Evolutionary conservation across 2,329 filamentous ascomycete genomes (phyloP), one percentile per base, ranked within the genome.

Genomic region (Fusarium sp.): DNA sequence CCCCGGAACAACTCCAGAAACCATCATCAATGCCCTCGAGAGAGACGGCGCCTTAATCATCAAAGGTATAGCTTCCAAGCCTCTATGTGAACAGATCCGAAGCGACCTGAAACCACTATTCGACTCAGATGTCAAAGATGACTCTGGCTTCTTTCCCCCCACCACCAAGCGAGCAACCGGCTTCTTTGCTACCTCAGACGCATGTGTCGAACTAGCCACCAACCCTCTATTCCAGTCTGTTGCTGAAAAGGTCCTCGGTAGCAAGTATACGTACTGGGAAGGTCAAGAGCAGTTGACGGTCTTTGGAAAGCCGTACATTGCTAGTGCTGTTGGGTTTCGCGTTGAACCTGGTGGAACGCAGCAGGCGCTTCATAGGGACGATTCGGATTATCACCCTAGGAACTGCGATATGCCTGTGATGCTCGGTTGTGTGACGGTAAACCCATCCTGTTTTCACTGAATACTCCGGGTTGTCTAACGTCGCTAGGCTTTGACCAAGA

Each of bases 211-310:
- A 14, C 21, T 49, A 15, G 46, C 46, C 0, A 7, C 19, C 1
- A 49, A 23, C 46, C 21, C 29, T 10, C 8, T 49, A 0, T 23
- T 49, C 4, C 46, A 49, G 5, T 49, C 46, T 0, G 29, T 49
- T 2, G 11, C 46, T 1, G 46, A 49, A 0, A 49, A 8, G 0
- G 46, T 33, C 3, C 3, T 49, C 0, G 29, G 21, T 7, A 49
- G 29, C 0, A 49, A 19, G 16, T 49, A 49, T 8, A 49, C 29
- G 0, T 49, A 49, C 11, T 33, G 46, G 46, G 46, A 49, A 49
- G 46, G 46, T 5, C 46, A 49, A 49, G 46, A 49, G 11, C 46
- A 49, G 8, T 33, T 49, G 29, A 23, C 46, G 0, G 46, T 49
- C 0, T 14, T 49, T 1, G 46, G 46, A 49, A 49, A 33, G 46